Base-by-base conservation (phyloP, 1,284 basidiomycete species). In the Xerocomus tenax region DNA sequence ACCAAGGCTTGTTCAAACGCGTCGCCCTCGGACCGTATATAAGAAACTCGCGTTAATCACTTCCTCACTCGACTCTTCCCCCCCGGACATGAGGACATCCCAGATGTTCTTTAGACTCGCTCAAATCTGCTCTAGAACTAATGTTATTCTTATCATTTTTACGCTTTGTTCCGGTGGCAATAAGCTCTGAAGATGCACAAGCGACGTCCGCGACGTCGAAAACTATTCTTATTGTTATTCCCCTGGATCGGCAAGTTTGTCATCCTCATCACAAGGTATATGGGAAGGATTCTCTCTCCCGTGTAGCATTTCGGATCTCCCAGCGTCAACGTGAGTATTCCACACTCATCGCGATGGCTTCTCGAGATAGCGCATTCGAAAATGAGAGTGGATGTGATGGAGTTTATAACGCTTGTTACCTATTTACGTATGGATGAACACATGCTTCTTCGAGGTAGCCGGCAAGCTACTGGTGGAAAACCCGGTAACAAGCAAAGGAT, bases 141-240 rank as follows among this genome's bases (percentile, higher is more conserved):
- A 54, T 7, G 34, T 35, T 46, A 28, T 44, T 39, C 21, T 45
- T 47, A 34, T 55, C 40, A 38, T 40, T n/a, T 36, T 49, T 19
- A 42, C 38, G 28, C 46, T 38, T 48, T 48, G 45, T 50, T 56
- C 52, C 51, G 54, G 58, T 53, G 59, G 57, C 56, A 45, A 55
- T 58, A 61, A 55, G 32, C 52, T 52, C 48, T 49, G 43, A 13
- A 32, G 41, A 48, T 46, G 40, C 42, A 32, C 9, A 54, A 54
- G 42, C 21, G 42, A 55, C 35, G 34, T 29, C n/a, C 36, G 30
- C 38, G 42, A 40, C 42, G n/a, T 44, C 35, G 41, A 30, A 45
- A 47, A 21, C 29, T 42, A n/a, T 29, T 19, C 41, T 26, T 39
- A 40, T 45, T 42, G 32, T 35, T 45, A 19, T 42, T 40, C 16